Conservation (phyloP, 192 early-diverging fungal genomes). For the Coemansia sp. region DNA sequence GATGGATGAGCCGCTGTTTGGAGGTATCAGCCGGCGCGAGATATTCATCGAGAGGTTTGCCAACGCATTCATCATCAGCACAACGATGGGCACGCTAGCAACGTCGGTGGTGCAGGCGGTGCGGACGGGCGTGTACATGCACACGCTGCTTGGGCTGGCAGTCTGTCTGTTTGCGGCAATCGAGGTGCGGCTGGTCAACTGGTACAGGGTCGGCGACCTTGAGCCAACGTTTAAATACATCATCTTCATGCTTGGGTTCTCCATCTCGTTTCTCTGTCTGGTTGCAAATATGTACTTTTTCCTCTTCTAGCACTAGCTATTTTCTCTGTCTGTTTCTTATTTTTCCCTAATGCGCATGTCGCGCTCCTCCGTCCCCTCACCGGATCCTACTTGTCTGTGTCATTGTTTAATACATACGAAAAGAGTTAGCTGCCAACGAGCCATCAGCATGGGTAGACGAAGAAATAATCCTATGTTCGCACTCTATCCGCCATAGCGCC, state of each 20-base stretch:
- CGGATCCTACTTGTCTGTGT: too few species aligned
- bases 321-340: slow-evolving; percentile 1
- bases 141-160: slow-evolving; percentile 40
- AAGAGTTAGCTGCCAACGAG: too few species aligned
- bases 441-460: too few species aligned
- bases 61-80: slow-evolving; percentile 21
- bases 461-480: too few species aligned
- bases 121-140: slow-evolving; percentile 15
- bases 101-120: slow-evolving; percentile 26
- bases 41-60: slow-evolving; percentile 46
- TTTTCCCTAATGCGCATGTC: too few species aligned
- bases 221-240: slow-evolving; percentile 54
- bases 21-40: slow-evolving; percentile 52
- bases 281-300: slow-evolving; percentile 57
- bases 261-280: slow-evolving; percentile 40
- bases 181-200: slow-evolving; percentile 52
- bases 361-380: too few species aligned
- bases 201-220: slow-evolving; percentile 60
- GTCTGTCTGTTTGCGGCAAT: slow-evolving; percentile 31
- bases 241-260: slow-evolving; percentile 33
- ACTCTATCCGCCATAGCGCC: too few species aligned
- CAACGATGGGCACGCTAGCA: slow-evolving; percentile 13
- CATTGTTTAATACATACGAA: too few species aligned
- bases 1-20: slow-evolving; percentile 58
- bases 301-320: slow-evolving; percentile 4